phyloP scores from a whole-genome alignment of 805 yeast species.

The Wickerhamomyces hampshirensis region DNA sequence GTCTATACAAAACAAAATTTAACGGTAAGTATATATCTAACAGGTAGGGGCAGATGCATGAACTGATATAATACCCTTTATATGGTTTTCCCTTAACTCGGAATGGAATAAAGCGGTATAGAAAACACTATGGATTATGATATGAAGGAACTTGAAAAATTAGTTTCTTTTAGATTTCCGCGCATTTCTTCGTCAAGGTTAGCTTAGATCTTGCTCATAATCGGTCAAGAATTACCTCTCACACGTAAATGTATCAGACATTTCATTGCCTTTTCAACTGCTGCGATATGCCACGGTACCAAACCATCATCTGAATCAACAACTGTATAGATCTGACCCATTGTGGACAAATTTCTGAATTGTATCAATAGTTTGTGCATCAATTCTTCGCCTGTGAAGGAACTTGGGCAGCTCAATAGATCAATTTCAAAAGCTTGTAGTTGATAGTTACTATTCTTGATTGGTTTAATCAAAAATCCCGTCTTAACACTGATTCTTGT shows the following conservation, averaged over 20 bases:
- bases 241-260: conserved; percentile 48
- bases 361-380: conserved; percentile 55
- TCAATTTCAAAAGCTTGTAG: conserved; percentile 53
- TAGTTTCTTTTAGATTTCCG: too few species aligned
- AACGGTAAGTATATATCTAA: too few species aligned
- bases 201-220: too few species aligned
- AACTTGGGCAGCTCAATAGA: conserved; percentile 68
- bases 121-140: too few species aligned
- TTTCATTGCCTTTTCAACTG: conserved; percentile 59
- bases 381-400: conserved; percentile 50
- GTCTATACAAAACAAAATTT: too few species aligned
- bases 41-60: too few species aligned
- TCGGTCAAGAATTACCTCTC: too few species aligned
- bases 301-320: conserved; percentile 32
- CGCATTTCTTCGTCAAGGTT: too few species aligned
- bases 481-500: conserved; percentile 65
- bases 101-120: too few species aligned
- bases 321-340: conserved; percentile 33
- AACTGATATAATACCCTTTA: too few species aligned
- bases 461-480: conserved; percentile 55
- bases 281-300: conserved; percentile 70
- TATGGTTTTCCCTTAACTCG: too few species aligned
- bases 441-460: conserved; percentile 22
- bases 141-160: too few species aligned
- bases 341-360: conserved; percentile 49